Evolutionary conservation across 208 protist genomes (phyloP).

Genomic region (Trypanosoma melophagium): DNA sequence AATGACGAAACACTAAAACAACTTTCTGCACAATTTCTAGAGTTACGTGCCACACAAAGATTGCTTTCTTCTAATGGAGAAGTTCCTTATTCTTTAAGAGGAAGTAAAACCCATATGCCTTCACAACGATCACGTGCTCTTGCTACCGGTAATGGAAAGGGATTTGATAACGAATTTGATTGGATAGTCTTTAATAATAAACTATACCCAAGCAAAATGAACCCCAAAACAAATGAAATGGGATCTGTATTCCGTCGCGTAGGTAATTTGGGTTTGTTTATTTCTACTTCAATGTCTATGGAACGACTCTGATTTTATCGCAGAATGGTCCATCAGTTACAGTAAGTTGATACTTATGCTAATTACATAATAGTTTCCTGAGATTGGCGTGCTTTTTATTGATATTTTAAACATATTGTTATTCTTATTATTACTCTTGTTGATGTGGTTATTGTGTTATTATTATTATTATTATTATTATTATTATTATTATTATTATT

Average conservation of each 20-base stretch:
- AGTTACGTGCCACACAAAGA: constrained; percentile 29
- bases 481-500: neutral
- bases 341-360: no score
- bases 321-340: no score
- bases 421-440: neutral
- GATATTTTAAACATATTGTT: constrained; percentile 4
- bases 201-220: constrained; percentile 82
- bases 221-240: constrained; percentile 79
- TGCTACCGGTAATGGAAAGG: constrained; percentile 49
- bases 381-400: neutral
- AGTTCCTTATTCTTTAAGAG: constrained; percentile 26
- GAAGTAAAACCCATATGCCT: constrained; percentile 28
- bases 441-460: neutral
- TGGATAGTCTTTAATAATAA: constrained; percentile 81
- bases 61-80: constrained; percentile 26
- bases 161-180: constrained; percentile 88
- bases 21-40: constrained; percentile 20
- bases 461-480: constrained; percentile 13
- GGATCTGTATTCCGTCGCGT: constrained; percentile 85
- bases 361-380: no score
- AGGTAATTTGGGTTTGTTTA: constrained; percentile 68
- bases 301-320: constrained; percentile 27
- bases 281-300: constrained; percentile 76
- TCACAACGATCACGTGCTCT: constrained; percentile 60
- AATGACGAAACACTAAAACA: constrained; percentile 33